Evolutionary conservation across 2,329 filamentous ascomycete species (phyloP), one percentile per base, ranked within the genome.

Genomic region (Helotiales sp.): DNA sequence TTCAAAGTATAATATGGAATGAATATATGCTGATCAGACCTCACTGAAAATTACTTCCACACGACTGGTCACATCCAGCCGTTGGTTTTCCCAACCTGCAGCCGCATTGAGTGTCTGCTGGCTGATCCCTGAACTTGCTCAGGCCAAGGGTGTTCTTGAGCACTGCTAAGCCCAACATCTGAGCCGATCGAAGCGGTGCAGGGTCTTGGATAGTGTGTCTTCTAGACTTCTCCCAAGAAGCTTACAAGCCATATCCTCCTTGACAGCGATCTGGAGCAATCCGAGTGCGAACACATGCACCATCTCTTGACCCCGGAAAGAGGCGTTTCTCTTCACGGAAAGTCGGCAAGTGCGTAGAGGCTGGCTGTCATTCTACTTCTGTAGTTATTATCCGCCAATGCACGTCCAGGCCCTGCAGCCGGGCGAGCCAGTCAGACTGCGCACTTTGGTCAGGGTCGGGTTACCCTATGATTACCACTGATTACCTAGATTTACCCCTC

Each of bases 401-500:
- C 36, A n/a, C 9, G 5, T 9, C 17, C 36, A 9, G 36, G 17
- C 36, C 34, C 17, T 40, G 17, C 36, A 8, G 17, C 30, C 24
- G n/a, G 47, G 9, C 19, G n/a, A 19, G 29, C 29, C 10, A 33
- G n/a, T 33, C 17, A 34, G 30, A 34, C 4, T 34, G 31, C 10
- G 10, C 31, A 34, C 31, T 34, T 15, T 15, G n/a, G n/a, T 34
- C 31, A 34, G 10, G n/a, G 31, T 15, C 10, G 10, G 5, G 10
- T 15, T 34, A 34, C 31, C 31, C 10, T 5, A 13, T 10, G n/a
- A 17, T 49, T 19, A 34, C 31, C 10, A 3, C n/a, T 10, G n/a
- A 17, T 49, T 19, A 34, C 36, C 15, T 25, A 9, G n/a, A 22
- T 19, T 31, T 56, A 36, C 54, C 54, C 54, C 54, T 56, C 54